These are phyloP conservation scores for Porpolomopsis calyptriformis DNA, from an alignment of 768 basidiomycete genomes.

Conservation along the genomic window DNA sequence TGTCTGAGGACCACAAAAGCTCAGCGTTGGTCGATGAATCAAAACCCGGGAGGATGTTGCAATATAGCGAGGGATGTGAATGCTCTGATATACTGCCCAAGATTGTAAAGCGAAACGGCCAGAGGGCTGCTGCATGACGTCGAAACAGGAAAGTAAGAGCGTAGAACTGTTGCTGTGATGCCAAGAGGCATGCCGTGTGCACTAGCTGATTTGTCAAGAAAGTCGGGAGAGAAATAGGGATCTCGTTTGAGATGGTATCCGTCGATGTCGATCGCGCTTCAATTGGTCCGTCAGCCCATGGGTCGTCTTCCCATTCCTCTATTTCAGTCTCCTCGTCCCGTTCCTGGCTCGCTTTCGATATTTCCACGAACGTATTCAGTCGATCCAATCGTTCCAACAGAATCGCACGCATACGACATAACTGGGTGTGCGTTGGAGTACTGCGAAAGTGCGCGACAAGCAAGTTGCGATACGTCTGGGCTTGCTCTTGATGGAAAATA, in stretches of 20 bases:
- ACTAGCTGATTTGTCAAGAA: slow-evolving; percentile 57
- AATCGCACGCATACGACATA: slow-evolving; percentile 54
- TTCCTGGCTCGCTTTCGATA: slow-evolving; percentile 35
- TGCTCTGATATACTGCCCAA: slow-evolving; percentile 70
- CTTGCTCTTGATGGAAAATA: slow-evolving; percentile 12
- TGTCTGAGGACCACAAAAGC: slow-evolving; percentile 16
- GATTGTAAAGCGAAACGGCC: slow-evolving; percentile 60
- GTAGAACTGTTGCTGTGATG: slow-evolving; percentile 46
- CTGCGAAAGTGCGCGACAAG: slow-evolving; percentile 46
- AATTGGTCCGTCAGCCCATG: slow-evolving; percentile 48
- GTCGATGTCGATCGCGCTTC: slow-evolving; percentile 17
- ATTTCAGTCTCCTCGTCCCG: slow-evolving; percentile 39
- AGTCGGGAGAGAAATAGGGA: slow-evolving; percentile 42
- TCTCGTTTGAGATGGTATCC: slow-evolving; percentile 22
- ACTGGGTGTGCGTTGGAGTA: slow-evolving; percentile 48
- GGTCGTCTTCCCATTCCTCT: slow-evolving; percentile 71
- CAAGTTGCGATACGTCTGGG: slow-evolving; percentile 14
- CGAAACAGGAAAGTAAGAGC: slow-evolving; percentile 49
- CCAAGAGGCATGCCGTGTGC: slow-evolving; percentile 52
- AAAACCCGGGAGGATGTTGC: slow-evolving; percentile 51
- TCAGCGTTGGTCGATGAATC: slow-evolving; percentile 42
- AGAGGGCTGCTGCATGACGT: slow-evolving; percentile 47
- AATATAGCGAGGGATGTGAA: slow-evolving; percentile 50
- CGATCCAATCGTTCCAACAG: slow-evolving; percentile 61
- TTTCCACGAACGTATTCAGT: slow-evolving; percentile 61